Evolutionary conservation across 2,329 filamentous ascomycete species (phyloP).

Genomic region (Scedosporium boydii): DNA sequence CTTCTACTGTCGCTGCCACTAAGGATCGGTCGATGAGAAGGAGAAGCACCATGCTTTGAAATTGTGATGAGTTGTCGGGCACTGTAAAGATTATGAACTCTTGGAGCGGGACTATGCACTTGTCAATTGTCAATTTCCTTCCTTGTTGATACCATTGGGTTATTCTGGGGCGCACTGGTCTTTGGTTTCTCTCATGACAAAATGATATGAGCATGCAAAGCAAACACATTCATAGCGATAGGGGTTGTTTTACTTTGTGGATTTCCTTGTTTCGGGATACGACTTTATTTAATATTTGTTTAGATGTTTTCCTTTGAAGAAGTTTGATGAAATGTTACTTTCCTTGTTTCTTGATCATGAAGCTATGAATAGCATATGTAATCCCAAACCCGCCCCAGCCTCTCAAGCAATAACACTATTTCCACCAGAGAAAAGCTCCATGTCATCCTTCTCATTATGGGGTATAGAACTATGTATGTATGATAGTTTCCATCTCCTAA

Average conservation of each 20-base stretch:
- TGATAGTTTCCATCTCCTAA: conserved; percentile 9
- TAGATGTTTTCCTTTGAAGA: conserved; percentile 1
- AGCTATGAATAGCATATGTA: background rate
- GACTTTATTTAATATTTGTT: conserved; percentile 1
- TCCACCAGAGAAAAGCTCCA: background rate
- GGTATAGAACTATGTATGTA: conserved; percentile 1
- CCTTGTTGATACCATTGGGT: conserved; percentile 1
- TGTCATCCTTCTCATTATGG: background rate
- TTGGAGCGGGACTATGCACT: background rate
- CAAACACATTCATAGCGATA: conserved; percentile 5
- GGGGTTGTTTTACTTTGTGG: background rate
- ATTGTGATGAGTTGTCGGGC: background rate
- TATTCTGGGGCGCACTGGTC: background rate
- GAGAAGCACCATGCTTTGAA: conserved; percentile 53
- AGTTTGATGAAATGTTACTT: conserved; percentile 2
- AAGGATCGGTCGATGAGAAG: conserved; percentile 28
- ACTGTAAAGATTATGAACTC: background rate
- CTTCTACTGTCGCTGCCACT: conserved; percentile 2
- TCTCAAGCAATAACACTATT: background rate
- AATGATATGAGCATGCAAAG: background rate
- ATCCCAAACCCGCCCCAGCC: background rate
- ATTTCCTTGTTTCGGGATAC: background rate
- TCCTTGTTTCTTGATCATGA: background rate
- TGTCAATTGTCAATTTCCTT: background rate
- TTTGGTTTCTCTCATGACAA: background rate